A percentile compares a stretch with the other conserved stretches of the same genome.
Conservation (phyloP, 495 filamentous ascomycete genomes). For the Darksidea phi region DNA sequence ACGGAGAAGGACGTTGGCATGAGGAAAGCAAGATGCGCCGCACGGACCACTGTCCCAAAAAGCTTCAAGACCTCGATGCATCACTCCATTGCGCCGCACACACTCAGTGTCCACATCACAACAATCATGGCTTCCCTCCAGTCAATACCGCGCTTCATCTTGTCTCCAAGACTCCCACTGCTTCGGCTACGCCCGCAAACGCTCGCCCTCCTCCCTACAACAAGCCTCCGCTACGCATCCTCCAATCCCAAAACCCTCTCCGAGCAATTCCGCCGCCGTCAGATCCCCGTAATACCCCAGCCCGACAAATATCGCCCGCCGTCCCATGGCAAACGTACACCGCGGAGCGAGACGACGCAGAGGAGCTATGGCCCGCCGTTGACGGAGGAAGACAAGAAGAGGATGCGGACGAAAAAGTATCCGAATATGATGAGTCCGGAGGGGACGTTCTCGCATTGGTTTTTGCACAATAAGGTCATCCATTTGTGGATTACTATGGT, state of each 20-base stretch:
- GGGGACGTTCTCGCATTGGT: constrained; percentile 71
- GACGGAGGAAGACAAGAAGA: constrained; percentile 56
- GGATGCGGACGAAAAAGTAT: constrained; percentile 66
- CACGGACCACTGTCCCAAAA: too few species aligned
- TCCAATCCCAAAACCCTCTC: constrained; percentile 10
- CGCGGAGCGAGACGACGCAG: constrained; percentile 46
- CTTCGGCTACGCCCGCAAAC: constrained; percentile 15
- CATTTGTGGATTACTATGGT: constrained; percentile 80
- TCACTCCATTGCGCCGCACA: background rate
- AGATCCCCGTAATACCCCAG: constrained; percentile 64
- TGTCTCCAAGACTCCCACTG: constrained; percentile 22
- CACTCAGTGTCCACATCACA: background rate
- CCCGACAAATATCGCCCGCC: constrained; percentile 82
- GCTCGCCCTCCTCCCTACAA: background rate
- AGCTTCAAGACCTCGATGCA: too few species aligned
- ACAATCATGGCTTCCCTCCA: constrained; percentile 23
- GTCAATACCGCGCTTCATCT: constrained; percentile 34
- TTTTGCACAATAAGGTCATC: constrained; percentile 67
- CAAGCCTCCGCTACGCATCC: constrained; percentile 28
- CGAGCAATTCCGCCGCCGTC: constrained; percentile 40
- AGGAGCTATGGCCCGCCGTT: constrained; percentile 59
- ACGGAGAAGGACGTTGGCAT: too few species aligned
- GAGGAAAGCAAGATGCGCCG: too few species aligned
- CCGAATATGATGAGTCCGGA: constrained; percentile 77
- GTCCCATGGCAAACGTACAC: constrained; percentile 68